Evolutionary conservation across 192 early-diverging fungal species (phyloP), one percentile per base, ranked within the genome.

Genomic region (Rhizophagus sp.): DNA sequence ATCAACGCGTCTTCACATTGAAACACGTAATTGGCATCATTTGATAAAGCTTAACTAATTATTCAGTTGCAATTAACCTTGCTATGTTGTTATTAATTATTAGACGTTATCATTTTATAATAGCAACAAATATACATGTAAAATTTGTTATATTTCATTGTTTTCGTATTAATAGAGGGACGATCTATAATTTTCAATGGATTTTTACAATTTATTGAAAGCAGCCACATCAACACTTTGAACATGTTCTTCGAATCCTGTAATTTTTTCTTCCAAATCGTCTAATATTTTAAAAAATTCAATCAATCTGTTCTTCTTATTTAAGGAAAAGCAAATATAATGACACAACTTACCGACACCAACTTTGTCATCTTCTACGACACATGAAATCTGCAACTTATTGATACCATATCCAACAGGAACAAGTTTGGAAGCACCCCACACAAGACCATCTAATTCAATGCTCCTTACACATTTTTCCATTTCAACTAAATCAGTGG

Each of bases 321-420:
- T 30, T 1, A 30, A n/a, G 15, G 6, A 50, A 44, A 49, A 49
- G 25, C 33, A 17, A 52, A 52, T 4, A 66, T 30, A 75, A 34
- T 75, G 63, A 36, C 63, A 33, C 17, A 27, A 68, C 78, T 79
- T 39, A 79, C 78, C 78, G 62, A 79, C 67, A 39, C 78, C 67
- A 24, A 98, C 95, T 92, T 96, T 96, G 61, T 93, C 95, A 85
- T 97, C 96, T 88, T 95, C 95, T 75, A 98, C 89, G 82, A 96
- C 95, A 87, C 91, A 91, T 86, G 90, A 93, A 88, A 98, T 96
- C 83, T 92, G 93, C 83, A 98, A 92, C 92, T 98, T 97, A 88
- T 94, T 96, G 89, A 98, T 95, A 86, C 97, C 97, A 86, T 90
- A 98, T 82, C 96, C 97, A 82, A 97, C 90, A 73, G 95, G 84